Evolutionary conservation across 805 yeast genomes (phyloP), one percentile per base, ranked within the genome.

Genomic region (Kazachstania martiniae): DNA sequence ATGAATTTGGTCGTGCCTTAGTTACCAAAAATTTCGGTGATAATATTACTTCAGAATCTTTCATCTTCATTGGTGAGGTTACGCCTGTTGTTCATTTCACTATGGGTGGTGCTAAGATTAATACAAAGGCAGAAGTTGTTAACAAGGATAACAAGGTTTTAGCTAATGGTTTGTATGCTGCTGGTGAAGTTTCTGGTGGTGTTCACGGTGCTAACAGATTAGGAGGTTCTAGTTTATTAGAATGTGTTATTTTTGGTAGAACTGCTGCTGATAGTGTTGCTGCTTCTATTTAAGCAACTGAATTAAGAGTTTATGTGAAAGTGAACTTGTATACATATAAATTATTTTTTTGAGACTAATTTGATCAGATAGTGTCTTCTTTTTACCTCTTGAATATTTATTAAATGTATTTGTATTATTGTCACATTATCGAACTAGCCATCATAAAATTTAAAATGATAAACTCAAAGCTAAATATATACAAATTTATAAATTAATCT

Each of bases 161-260:
- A 7, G 54, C 68, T 3, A 44, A 53, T 2, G 74, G 76, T 12
- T 45, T 76, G 8, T 75, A 61, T 49, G 82, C 82, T 0, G 71
- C 70, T 14, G 85, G 84, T 10, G 84, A 77, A 48, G 68, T 72
- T 14, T 68, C 77, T 29, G 83, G 82, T 13, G 84, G 82, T 27
- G 69, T 76, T 4, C 83, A 76, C 47, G 84, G 84, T 8, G 65
- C 61, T 12, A 72, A 73, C 43, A 63, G 82, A 51, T 52, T 77
- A 18, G 75, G 74, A 19, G 81, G 80, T 1, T 66, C 74, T 9
- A 65, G 74, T 28, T 55, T 74, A 25, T 53, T 74, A 21, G 75
- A 70, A 42, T 72, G 79, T 59, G 78, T 71, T 6, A 79, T 74
- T 0, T 74, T 68, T 49, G 79, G 79, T 3, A 61, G 63, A 37